Percentiles rank a stretch among this genome's conserved stretches.
phyloP scores from a whole-genome alignment of 2,329 filamentous ascomycete species.

The Penicillium sp. region DNA sequence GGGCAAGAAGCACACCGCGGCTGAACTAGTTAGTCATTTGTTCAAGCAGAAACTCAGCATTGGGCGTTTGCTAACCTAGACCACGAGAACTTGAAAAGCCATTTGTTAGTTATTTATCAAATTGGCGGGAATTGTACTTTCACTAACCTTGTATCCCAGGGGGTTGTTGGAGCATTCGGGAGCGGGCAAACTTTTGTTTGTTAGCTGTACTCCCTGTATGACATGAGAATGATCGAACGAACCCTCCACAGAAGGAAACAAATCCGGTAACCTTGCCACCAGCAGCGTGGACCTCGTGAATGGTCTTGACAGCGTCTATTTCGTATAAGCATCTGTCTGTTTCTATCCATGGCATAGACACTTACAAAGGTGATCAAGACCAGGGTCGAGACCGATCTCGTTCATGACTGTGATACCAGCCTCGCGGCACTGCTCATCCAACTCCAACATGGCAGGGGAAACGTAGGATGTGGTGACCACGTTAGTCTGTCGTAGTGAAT shows the following conservation, averaged over 20 bases:
- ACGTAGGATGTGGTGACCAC: constrained; percentile 95
- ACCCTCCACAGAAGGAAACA: constrained; percentile 78
- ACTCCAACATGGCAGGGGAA: constrained; percentile 86
- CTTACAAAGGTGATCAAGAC: constrained; percentile 24
- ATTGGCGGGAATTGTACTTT: background rate
- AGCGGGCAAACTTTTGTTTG: constrained; percentile 54
- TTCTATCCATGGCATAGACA: background rate
- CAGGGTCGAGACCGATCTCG: constrained; percentile 67
- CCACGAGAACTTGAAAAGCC: constrained; percentile 63
- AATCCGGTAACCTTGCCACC: constrained; percentile 85
- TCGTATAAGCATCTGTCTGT: background rate
- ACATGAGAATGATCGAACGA: background rate
- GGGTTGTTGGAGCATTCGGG: constrained; percentile 81
- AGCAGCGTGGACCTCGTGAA: constrained; percentile 72
- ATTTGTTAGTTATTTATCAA: background rate
- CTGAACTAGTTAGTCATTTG: constrained; percentile 6
- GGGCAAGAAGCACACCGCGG: constrained; percentile 81
- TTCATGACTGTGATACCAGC: constrained; percentile 98
- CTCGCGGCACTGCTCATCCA: constrained; percentile 78
- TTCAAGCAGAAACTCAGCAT: background rate
- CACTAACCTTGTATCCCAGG: constrained; percentile 71
- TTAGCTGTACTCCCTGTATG: background rate
- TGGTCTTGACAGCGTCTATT: constrained; percentile 79
- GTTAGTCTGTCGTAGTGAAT: constrained; percentile 60
- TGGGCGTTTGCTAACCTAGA: constrained; percentile 54